A percentile compares a stretch with the other conserved stretches of the same genome.
Conservation (phyloP, 2,329 filamentous ascomycete species). For the Amylocarpus encephaloides region DNA sequence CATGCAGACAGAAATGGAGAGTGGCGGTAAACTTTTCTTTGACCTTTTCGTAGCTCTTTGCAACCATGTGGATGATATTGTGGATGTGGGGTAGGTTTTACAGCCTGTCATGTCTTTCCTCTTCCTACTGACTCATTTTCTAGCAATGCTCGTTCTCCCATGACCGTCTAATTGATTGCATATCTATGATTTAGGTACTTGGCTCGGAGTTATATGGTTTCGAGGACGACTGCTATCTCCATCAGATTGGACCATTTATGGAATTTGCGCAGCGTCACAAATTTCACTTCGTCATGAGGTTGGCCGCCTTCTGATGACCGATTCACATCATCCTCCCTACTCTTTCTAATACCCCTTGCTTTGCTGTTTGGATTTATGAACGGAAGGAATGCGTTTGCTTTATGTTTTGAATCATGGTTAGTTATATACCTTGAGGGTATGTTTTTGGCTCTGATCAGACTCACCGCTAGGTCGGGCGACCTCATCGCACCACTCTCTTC, state of each 20-base stretch:
- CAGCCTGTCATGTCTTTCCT: background rate
- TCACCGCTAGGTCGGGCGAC: constrained; percentile 30
- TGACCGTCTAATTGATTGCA: constrained; percentile 41
- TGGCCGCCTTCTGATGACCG: constrained; percentile 41
- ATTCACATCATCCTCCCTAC: constrained; percentile 34
- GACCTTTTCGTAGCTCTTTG: constrained; percentile 89
- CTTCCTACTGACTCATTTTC: constrained; percentile 5
- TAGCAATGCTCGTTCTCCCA: constrained; percentile 47
- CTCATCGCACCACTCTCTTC: constrained; percentile 29
- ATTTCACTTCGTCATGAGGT: constrained; percentile 38
- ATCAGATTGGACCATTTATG: constrained; percentile 34
- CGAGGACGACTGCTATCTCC: constrained; percentile 31
- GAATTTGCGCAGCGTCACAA: constrained; percentile 27
- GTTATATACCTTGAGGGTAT: constrained; percentile 15
- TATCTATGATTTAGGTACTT: constrained; percentile 26
- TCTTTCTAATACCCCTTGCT: constrained; percentile 34
- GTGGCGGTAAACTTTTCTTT: constrained; percentile 82
- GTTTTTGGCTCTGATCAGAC: constrained; percentile 12
- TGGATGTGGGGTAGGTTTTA: constrained; percentile 46
- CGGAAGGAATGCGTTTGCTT: constrained; percentile 30
- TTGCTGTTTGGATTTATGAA: constrained; percentile 26
- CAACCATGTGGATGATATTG: constrained; percentile 76
- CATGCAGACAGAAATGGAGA: constrained; percentile 93
- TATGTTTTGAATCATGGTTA: constrained; percentile 12
- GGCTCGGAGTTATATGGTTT: constrained; percentile 29